These are phyloP conservation scores for Beauveria asiatica DNA, from an alignment of 2,329 filamentous ascomycete genomes.

Conservation along the genomic window DNA sequence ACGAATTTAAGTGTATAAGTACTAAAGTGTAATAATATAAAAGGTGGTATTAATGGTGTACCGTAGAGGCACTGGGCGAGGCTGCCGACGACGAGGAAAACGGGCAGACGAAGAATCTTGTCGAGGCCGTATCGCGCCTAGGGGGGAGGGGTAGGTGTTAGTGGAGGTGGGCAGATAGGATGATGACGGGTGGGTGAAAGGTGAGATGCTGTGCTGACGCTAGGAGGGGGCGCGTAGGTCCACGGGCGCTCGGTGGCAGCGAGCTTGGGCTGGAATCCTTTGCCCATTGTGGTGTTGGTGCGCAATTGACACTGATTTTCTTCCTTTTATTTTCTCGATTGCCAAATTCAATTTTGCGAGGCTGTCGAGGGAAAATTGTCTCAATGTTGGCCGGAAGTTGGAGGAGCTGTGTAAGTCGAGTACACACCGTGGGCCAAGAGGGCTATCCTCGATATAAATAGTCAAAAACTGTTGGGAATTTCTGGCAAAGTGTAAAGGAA, in stretches of 20 bases:
- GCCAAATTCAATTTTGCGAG: too few species aligned
- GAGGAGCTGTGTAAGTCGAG: too few species aligned
- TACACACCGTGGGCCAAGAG: too few species aligned
- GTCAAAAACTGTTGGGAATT: too few species aligned
- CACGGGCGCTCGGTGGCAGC: constrained; percentile 16
- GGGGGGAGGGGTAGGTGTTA: constrained; percentile 12
- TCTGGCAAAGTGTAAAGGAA: too few species aligned
- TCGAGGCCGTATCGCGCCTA: constrained; percentile 20
- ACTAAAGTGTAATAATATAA: too few species aligned
- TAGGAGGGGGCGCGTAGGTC: constrained; percentile 12
- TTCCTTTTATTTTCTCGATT: too few species aligned
- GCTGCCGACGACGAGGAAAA: constrained; percentile 26
- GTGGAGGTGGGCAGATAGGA: background rate
- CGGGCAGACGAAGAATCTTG: constrained; percentile 26
- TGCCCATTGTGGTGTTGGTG: background rate
- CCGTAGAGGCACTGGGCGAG: constrained; percentile 24
- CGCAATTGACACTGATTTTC: background rate
- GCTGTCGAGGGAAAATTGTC: too few species aligned
- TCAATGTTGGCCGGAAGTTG: too few species aligned
- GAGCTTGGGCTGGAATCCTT: constrained; percentile 19
- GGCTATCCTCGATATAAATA: too few species aligned
- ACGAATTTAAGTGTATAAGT: too few species aligned
- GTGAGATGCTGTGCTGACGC: background rate
- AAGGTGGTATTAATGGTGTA: too few species aligned
- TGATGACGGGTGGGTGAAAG: background rate